These are phyloP conservation scores for Gossypium laxum DNA, from an alignment of 441 rosid genomes.

Conservation along the genomic window DNA sequence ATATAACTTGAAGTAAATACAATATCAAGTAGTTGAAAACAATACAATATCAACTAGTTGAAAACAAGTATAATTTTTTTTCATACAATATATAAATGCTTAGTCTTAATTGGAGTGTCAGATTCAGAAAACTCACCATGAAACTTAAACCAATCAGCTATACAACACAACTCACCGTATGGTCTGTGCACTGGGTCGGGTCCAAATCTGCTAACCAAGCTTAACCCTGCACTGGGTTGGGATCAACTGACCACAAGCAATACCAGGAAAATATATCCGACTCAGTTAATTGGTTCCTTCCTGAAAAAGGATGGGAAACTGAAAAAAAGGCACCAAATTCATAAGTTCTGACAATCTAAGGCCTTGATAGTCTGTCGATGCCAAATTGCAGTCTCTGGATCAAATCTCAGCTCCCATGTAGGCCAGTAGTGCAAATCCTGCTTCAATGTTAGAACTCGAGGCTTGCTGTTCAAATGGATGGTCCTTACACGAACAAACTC, in stretches of 20 bases:
- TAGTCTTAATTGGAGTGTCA: background rate
- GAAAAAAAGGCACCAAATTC: background rate
- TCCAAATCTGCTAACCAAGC: background rate
- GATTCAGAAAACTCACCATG: background rate
- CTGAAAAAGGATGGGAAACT: background rate
- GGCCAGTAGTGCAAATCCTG: constrained; percentile 98
- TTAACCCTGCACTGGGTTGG: background rate
- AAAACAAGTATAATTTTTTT: background rate
- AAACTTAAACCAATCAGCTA: background rate
- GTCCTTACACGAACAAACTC: constrained; percentile 82
- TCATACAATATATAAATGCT: background rate
- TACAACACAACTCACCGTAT: background rate
- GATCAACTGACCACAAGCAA: background rate
- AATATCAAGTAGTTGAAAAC: background rate
- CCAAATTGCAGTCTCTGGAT: constrained; percentile 74
- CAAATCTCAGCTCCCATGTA: constrained; percentile 82
- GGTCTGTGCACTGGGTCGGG: background rate
- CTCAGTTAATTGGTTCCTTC: background rate
- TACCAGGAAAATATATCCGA: background rate
- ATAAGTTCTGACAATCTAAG: constrained; percentile 20
- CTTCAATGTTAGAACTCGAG: constrained; percentile 80
- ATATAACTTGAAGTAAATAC: background rate
- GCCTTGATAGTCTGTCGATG: constrained; percentile 49
- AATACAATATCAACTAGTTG: background rate
- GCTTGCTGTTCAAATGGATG: constrained; percentile 79